Evolutionary conservation across 2,329 filamentous ascomycete species (phyloP).

Genomic region (Xylariaceae sp.): DNA sequence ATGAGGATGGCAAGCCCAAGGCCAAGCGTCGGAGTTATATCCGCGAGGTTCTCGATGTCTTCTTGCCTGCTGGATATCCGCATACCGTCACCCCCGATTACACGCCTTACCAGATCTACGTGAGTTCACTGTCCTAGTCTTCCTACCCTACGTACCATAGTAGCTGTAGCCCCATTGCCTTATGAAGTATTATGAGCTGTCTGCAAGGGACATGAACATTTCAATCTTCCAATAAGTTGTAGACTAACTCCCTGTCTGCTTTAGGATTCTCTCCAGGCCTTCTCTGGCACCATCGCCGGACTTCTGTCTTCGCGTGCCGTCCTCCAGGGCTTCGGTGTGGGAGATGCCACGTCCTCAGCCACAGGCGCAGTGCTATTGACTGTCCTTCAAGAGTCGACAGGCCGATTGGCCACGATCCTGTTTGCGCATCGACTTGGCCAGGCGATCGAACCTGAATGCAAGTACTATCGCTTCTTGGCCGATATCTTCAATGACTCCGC

Average conservation of each 20-base stretch:
- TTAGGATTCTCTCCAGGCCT: slow-evolving; percentile 72
- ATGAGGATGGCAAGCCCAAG: slow-evolving; percentile 42
- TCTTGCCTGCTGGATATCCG: slow-evolving; percentile 83
- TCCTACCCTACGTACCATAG: background rate
- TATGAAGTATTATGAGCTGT: background rate
- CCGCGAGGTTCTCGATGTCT: slow-evolving; percentile 58
- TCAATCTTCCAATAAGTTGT: background rate
- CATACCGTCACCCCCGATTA: slow-evolving; percentile 84
- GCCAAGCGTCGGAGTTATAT: slow-evolving; percentile 21
- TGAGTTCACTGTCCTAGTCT: slow-evolving; percentile 16
- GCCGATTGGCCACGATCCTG: slow-evolving; percentile 75
- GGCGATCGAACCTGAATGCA: slow-evolving; percentile 83
- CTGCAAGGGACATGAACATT: background rate
- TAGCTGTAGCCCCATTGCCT: background rate
- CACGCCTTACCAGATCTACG: slow-evolving; percentile 60
- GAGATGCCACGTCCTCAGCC: slow-evolving; percentile 70
- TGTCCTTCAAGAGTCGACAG: slow-evolving; percentile 75
- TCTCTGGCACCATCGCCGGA: slow-evolving; percentile 74
- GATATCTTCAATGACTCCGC: slow-evolving; percentile 85
- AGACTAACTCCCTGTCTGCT: background rate
- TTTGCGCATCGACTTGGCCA: slow-evolving; percentile 81
- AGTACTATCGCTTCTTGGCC: slow-evolving; percentile 79
- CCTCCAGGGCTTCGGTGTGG: slow-evolving; percentile 74
- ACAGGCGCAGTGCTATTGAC: slow-evolving; percentile 78
- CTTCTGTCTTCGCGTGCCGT: slow-evolving; percentile 78